Base-by-base conservation (phyloP, 371 early-diverging fungal species). In the Saksenaea vasiformis region DNA sequence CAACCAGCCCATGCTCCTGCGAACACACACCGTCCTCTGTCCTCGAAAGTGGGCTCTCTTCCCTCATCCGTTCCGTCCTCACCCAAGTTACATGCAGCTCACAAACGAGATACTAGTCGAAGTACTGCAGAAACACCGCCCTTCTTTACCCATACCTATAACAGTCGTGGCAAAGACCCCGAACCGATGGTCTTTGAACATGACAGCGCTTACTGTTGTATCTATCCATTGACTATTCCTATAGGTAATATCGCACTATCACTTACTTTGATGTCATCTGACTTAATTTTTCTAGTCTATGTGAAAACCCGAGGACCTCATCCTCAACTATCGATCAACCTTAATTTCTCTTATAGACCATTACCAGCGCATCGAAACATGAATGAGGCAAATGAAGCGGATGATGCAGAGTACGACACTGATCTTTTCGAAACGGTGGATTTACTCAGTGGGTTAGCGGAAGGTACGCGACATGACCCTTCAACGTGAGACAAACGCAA, bases 391-490 rank as follows among this genome's bases (percentile, higher is more conserved):
- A 64, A 47, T 22, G 51, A 56, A 15, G n/a, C 66, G 5, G 85
- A 84, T 54, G 74, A 76, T 36, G 74, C 79, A 19, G 77, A 76
- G 60, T 87, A 85, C 67, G 83, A 85, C 53, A 58, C 73, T 9
- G 86, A 87, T 15, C 64, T 81, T 47, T 88, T 86, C 72, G 84
- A 79, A 39, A 86, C 84, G 26, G 78, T 87, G 35, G 86, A 88
- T 63, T 65, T 88, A 13, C 56, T 88, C 44, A 76, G 81, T 56
- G 87, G 88, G 15, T 58, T 88, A 34, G 69, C 70, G 1, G 85
- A 86, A 67, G 88, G 87, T 85, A 73, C 58, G 62, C 38, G 39
- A 39, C 3, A 19, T 11, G n/a, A 7, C 51, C 0, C n/a, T 19
- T 11, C 60, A 11, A 17, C 38, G n/a, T 17, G 13, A 10, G 5